phyloP scores from a whole-genome alignment of 1,284 basidiomycete genomes.

The Rhodotorula sp. region DNA sequence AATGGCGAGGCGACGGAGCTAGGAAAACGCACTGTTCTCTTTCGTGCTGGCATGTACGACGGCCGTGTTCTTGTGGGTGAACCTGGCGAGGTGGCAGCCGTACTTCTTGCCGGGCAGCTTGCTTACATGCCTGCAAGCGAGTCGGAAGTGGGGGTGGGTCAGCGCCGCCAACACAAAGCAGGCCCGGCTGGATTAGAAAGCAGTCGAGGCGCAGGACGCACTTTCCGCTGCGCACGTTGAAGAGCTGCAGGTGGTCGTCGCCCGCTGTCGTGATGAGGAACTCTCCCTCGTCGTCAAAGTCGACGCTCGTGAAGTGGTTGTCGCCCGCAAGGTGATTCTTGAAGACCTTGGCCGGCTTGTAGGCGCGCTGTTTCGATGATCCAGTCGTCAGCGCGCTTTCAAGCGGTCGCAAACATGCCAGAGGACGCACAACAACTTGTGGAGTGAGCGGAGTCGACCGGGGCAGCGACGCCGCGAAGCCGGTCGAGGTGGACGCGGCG shows the following conservation, averaged over 20 bases:
- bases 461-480: neutral
- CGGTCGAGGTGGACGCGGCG: slow-evolving; percentile 4
- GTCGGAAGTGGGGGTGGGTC: neutral
- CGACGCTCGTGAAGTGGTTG: slow-evolving; percentile 68
- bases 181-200: too few species aligned
- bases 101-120: slow-evolving; percentile 92
- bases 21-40: slow-evolving; percentile 64
- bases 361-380: slow-evolving; percentile 31
- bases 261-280: slow-evolving; percentile 82
- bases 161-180: neutral
- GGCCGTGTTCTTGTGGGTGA: slow-evolving; percentile 83
- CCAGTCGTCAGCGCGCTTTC: rapidly evolving
- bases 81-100: slow-evolving; percentile 87
- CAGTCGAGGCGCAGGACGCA: slow-evolving; percentile 58
- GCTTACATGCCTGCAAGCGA: slow-evolving; percentile 64
- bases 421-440: slow-evolving; percentile 6
- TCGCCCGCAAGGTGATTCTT: slow-evolving; percentile 68
- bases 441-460: slow-evolving; percentile 3
- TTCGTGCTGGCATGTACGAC: slow-evolving; percentile 93
- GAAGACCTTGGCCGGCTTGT: slow-evolving; percentile 89
- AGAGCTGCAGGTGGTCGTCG: slow-evolving; percentile 89
- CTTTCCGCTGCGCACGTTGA: slow-evolving; percentile 87
- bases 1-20: neutral
- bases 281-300: slow-evolving; percentile 89
- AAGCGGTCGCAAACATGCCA: neutral